Evolutionary conservation across 1,139 yeast species (phyloP).

Genomic region (Blastobotrys apis): DNA sequence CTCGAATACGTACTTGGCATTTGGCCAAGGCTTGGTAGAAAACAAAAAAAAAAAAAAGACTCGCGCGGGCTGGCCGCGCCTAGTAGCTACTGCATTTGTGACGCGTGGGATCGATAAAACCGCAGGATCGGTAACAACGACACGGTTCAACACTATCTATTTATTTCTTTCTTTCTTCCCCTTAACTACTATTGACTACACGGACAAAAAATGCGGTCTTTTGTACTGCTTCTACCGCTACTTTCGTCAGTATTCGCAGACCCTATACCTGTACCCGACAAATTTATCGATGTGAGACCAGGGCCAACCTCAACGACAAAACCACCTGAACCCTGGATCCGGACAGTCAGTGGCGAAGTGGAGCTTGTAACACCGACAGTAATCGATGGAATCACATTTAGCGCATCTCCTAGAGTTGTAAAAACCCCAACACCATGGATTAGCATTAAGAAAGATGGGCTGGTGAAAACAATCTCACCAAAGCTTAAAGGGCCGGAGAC

Average conservation of each 20-base stretch:
- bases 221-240: neutral
- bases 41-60: too few species aligned
- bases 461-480: slow-evolving; percentile 76
- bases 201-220: too few species aligned
- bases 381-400: slow-evolving; percentile 74
- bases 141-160: too few species aligned
- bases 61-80: too few species aligned
- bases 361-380: slow-evolving; percentile 80
- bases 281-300: slow-evolving; percentile 15
- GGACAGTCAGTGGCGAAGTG: slow-evolving; percentile 57
- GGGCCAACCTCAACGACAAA: slow-evolving; percentile 30
- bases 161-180: too few species aligned
- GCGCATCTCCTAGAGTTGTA: slow-evolving; percentile 58
- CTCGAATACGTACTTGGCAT: too few species aligned
- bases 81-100: too few species aligned
- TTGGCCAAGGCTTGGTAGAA: too few species aligned
- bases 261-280: neutral
- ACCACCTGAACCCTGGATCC: slow-evolving; percentile 61
- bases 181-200: too few species aligned
- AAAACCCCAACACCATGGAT: slow-evolving; percentile 78
- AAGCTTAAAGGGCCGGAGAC: slow-evolving; percentile 66
- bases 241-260: neutral
- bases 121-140: too few species aligned
- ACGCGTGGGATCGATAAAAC: too few species aligned
- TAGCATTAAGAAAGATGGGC: slow-evolving; percentile 67